Evolutionary conservation across 305 asterid species (phyloP), one percentile per base, ranked within the genome.

Genomic region (Caryopteris hybrid): DNA sequence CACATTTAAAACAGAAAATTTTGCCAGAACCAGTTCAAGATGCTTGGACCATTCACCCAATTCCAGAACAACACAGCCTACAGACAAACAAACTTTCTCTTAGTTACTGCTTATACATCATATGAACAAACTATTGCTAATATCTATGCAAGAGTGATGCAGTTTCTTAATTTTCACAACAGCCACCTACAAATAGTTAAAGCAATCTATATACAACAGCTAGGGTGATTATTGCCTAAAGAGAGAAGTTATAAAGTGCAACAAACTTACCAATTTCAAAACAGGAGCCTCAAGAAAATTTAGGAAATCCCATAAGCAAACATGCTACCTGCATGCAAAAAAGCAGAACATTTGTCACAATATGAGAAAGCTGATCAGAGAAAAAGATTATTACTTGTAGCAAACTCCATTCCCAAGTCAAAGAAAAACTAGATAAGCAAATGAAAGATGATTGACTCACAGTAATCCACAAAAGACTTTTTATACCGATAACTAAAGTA

Each of bases 301-400:
- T 75, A 84, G 25, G 86, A 83, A 66, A 84, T 79, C 42, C 84
- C 86, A 75, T 88, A 88, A 14, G 85, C 85, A 70, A 78, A 86
- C 74, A 84, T 73, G 80, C 79, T 84, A 71, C 91, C 93, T 86
- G 96, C 72, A 80, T 56, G 69, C 14, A 53, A 47, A 62, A 20
- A 48, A 27, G 17, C 50, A 48, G 57, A 66, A 11, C 31, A 29
- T 29, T 29, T n/a, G n/a, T n/a, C n/a, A n/a, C n/a, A n/a, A n/a
- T n/a, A n/a, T n/a, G n/a, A n/a, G n/a, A n/a, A n/a, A n/a, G n/a
- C n/a, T n/a, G n/a, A 53, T 34, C 36, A 22, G 20, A 13, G 12
- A 23, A 21, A 21, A 34, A 16, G n/a, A 20, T 57, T 23, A 66
- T 14, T 48, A 22, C 18, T 1, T 46, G n/a, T 52, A 33, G 61